Percentiles rank a stretch among this genome's conserved stretches.
Evolutionary conservation across 257 asterid species (phyloP).

Genomic region (Cordia subcordata): DNA sequence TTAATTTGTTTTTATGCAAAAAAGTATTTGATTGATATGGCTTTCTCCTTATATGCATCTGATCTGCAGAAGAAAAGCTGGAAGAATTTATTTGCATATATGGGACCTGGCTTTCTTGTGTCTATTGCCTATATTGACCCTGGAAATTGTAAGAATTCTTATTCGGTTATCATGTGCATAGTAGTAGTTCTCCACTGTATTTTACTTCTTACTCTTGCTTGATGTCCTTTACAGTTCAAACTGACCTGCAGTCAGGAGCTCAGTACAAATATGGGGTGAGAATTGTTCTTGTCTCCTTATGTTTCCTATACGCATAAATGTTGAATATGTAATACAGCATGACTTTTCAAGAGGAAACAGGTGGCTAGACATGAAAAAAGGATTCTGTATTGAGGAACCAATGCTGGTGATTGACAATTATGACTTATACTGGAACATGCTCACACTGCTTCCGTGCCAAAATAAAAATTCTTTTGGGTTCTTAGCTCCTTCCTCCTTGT

Average conservation of each 20-base stretch:
- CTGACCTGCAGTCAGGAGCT: constrained; percentile 92
- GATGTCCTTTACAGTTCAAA: constrained; percentile 56
- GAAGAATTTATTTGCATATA: constrained; percentile 80
- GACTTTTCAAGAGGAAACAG: background rate
- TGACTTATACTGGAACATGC: too few species aligned
- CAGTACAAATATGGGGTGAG: constrained; percentile 91
- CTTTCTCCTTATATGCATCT: background rate
- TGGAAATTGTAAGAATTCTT: constrained; percentile 71
- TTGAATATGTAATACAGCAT: background rate
- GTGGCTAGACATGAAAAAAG: background rate
- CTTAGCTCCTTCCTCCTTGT: too few species aligned
- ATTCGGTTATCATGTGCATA: background rate
- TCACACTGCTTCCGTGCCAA: too few species aligned
- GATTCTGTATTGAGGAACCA: background rate
- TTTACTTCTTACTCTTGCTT: constrained; percentile 1
- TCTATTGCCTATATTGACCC: constrained; percentile 98
- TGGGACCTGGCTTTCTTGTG: constrained; percentile 98
- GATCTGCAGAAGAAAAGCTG: constrained; percentile 69
- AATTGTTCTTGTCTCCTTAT: constrained; percentile 6
- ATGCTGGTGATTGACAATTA: too few species aligned
- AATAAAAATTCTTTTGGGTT: too few species aligned
- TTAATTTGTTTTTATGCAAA: background rate
- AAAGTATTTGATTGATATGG: background rate
- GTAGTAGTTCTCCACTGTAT: background rate
- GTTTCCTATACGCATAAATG: background rate